A percentile compares a stretch with the other conserved stretches of the same genome.
Evolutionary conservation across 2,329 filamentous ascomycete species (phyloP).

Genomic region (Geosmithia morbida): DNA sequence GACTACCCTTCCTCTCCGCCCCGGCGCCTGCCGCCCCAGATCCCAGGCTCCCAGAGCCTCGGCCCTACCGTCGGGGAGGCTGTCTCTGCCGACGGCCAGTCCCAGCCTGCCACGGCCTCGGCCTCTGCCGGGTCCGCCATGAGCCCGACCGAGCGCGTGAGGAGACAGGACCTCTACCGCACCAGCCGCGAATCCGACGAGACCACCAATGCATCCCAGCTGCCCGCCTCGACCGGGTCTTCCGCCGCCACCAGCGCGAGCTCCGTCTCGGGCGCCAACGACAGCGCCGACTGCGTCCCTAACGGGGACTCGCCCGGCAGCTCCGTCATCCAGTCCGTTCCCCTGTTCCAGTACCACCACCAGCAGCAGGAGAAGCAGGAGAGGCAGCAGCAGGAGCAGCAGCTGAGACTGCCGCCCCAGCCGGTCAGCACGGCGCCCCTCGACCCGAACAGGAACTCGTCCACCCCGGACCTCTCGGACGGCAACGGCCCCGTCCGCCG

Average conservation of each 20-base stretch:
- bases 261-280: conserved; percentile 36
- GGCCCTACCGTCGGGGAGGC: too few relatives aligned
- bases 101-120: conserved; percentile 5
- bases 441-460: conserved; percentile 27
- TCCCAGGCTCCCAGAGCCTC: not conserved
- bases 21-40: not conserved
- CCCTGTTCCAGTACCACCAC: conserved; percentile 49
- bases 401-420: conserved; percentile 12
- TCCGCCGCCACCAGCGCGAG: conserved; percentile 42
- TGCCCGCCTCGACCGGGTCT: conserved; percentile 32
- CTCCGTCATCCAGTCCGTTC: conserved; percentile 34
- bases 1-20: not conserved
- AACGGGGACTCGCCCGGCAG: conserved; percentile 32
- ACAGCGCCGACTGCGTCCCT: conserved; percentile 27
- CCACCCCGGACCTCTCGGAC: conserved; percentile 37
- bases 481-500: conserved; percentile 37
- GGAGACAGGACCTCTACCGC: conserved; percentile 23
- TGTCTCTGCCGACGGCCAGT: conserved; percentile 2
- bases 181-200: conserved; percentile 39
- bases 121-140: conserved; percentile 6
- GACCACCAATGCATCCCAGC: conserved; percentile 31
- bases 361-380: conserved; percentile 25
- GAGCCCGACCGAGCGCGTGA: conserved; percentile 14
- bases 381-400: conserved; percentile 45
- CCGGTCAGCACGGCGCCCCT: conserved; percentile 26